A percentile compares a stretch with the other conserved stretches of the same genome.
Evolutionary conservation across 768 basidiomycete genomes (phyloP).

Genomic region (Leucocoprinus sp.): DNA sequence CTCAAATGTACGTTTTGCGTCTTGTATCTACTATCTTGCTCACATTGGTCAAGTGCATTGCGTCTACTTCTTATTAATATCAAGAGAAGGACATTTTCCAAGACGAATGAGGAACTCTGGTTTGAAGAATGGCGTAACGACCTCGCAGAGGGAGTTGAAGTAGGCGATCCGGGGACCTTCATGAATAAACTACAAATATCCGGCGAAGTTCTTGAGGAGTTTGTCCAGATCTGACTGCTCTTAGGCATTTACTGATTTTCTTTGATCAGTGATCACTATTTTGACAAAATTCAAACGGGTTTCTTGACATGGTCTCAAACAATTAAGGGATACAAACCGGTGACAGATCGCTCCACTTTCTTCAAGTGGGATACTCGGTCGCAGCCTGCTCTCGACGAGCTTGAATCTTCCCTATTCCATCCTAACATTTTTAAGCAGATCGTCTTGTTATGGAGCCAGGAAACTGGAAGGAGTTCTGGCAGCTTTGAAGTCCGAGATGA

Average conservation of each 20-base stretch:
- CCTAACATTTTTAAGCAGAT: conserved; percentile 55
- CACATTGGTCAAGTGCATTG: conserved; percentile 8
- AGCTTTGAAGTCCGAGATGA: conserved; percentile 50
- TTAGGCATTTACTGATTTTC: conserved; percentile 8
- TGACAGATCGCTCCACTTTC: conserved; percentile 27
- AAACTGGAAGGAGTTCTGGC: conserved; percentile 51
- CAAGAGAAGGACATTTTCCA: conserved; percentile 59
- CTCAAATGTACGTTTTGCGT: conserved; percentile 44
- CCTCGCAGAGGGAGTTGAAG: conserved; percentile 34
- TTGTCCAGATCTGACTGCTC: conserved; percentile 13
- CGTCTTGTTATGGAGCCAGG: conserved; percentile 68
- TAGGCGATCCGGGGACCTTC: conserved; percentile 44
- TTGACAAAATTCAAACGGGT: conserved; percentile 72
- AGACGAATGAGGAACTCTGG: conserved; percentile 66
- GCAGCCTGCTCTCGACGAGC: conserved; percentile 38
- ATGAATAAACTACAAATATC: conserved; percentile 37
- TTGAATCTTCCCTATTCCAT: conserved; percentile 38
- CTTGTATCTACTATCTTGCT: background rate
- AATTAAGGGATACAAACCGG: conserved; percentile 50
- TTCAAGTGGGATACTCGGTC: conserved; percentile 51
- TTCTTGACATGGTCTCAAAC: conserved; percentile 67
- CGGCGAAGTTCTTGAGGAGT: conserved; percentile 21
- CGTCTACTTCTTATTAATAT: conserved; percentile 8
- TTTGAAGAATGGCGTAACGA: conserved; percentile 65
- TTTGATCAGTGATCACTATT: conserved; percentile 35